Evolutionary conservation across 2,329 filamentous ascomycete species (phyloP), one percentile per base, ranked within the genome.

Genomic region (Aspergillus jensenii): DNA sequence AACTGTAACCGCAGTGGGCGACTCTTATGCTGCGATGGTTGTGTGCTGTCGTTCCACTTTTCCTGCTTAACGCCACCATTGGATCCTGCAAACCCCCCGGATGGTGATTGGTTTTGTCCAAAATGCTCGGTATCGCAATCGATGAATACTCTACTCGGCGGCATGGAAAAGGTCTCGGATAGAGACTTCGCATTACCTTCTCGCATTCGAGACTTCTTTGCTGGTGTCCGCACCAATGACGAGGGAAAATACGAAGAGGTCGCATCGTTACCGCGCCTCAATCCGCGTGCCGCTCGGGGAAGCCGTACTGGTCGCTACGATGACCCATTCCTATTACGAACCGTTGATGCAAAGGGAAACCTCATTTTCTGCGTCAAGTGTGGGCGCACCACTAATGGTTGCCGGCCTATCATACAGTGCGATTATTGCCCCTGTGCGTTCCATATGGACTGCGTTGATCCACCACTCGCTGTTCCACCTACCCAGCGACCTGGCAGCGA

Each of bases 21-120:
- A 66, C 84, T 99, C 62, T 83, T 98, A 64, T 97, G 93, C 77
- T 99, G 95, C 75, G 95, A 98, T 78, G 90, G 90, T 62, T 99
- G 95, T 77, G 85, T 88, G 60, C 87, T 91, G 65, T 91, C 93
- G 6, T 97, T 96, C 76, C 95, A 98, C 76, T 91, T 95, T 72
- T 83, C 85, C 59, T 98, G 95, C 73, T 86, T 95, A 65, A 89
- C 96, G 74, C 92, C 93, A 61, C 89, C 91, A 40, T 80, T 91
- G 65, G 82, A 87, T 55, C 82, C 85, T 50, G 80, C 82, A 54
- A 74, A 79, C 59, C 80, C 88, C 58, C 87, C 88, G 11, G 86
- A 90, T 58, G 89, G 91, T 67, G 76, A 82, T 59, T 98, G 92
- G 90, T 95, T 84, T 74, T 98, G 93, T 77, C 89, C 90, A 67